phyloP scores from a whole-genome alignment of 129 eudicot species.

The Glebionis coronaria region DNA sequence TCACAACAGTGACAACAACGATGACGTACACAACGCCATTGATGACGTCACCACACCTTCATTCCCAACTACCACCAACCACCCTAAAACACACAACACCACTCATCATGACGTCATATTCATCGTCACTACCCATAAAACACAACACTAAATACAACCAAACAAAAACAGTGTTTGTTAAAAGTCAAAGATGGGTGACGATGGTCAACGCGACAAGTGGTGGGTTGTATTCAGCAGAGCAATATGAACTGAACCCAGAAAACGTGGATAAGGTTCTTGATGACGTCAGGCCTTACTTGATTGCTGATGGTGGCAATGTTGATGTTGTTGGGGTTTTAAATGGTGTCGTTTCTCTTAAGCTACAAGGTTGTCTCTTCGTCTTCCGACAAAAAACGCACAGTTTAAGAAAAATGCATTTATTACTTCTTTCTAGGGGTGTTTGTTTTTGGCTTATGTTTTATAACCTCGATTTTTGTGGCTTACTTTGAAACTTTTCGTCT shows the following conservation, averaged over 20 bases:
- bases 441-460: no score
- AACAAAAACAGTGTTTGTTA: neutral
- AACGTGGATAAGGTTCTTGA: slow-evolving; percentile 89
- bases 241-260: slow-evolving; percentile 58
- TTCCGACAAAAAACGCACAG: no score
- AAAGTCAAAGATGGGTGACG: slow-evolving; percentile 18
- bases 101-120: no score
- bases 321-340: slow-evolving; percentile 77
- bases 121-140: no score
- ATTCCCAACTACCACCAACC: slow-evolving; percentile 6
- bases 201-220: slow-evolving; percentile 25
- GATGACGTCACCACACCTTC: slow-evolving; percentile 23
- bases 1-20: slow-evolving; percentile 15
- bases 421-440: no score
- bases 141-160: neutral
- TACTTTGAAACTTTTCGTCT: no score
- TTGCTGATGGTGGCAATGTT: slow-evolving; percentile 89
- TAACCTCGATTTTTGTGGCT: no score
- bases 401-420: no score
- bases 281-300: slow-evolving; percentile 85
- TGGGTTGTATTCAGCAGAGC: slow-evolving; percentile 66
- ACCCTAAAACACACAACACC: slow-evolving; percentile 11
- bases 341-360: slow-evolving; percentile 80
- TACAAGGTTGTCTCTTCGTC: no score
- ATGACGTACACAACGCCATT: slow-evolving; percentile 25